Conservation (phyloP, 306 rosid genomes). For the Citrullus amarus region DNA sequence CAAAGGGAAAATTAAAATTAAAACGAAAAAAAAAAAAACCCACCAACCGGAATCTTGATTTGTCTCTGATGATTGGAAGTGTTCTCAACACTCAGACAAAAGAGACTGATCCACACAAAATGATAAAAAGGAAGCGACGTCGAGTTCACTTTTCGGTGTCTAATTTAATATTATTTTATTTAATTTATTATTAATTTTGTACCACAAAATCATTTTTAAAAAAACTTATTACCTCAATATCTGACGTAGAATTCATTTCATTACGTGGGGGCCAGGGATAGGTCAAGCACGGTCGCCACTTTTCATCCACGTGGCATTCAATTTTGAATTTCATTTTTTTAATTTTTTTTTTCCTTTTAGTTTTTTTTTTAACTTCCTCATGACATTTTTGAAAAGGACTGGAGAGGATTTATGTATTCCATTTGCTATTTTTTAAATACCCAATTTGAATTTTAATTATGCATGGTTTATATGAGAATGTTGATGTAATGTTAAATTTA, state of each 20-base stretch:
- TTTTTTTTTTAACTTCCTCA: too few relatives aligned
- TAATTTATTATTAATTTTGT: neutral
- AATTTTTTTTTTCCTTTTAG: neutral
- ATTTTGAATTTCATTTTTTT: too few relatives aligned
- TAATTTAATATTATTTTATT: neutral
- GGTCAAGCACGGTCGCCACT: neutral
- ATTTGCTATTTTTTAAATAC: too few relatives aligned
- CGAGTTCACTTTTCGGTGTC: constrained; percentile 8
- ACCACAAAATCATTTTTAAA: neutral
- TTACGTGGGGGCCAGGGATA: neutral
- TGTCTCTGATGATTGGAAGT: constrained; percentile 14
- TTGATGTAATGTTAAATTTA: too few relatives aligned
- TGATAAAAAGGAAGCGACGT: constrained; percentile 10
- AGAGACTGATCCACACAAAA: constrained; percentile 8
- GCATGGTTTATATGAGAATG: too few relatives aligned
- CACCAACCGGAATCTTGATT: constrained; percentile 11
- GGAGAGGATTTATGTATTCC: too few relatives aligned
- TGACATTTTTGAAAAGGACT: too few relatives aligned
- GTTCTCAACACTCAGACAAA: constrained; percentile 5
- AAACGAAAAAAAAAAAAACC: neutral
- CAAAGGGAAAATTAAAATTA: neutral
- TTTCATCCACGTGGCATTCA: constrained; percentile 4
- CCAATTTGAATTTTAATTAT: too few relatives aligned
- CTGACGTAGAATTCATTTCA: neutral
- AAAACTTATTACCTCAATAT: neutral